Evolutionary conservation across 2,329 filamentous ascomycete genomes (phyloP).

Genomic region (Fusarium nurragi): DNA sequence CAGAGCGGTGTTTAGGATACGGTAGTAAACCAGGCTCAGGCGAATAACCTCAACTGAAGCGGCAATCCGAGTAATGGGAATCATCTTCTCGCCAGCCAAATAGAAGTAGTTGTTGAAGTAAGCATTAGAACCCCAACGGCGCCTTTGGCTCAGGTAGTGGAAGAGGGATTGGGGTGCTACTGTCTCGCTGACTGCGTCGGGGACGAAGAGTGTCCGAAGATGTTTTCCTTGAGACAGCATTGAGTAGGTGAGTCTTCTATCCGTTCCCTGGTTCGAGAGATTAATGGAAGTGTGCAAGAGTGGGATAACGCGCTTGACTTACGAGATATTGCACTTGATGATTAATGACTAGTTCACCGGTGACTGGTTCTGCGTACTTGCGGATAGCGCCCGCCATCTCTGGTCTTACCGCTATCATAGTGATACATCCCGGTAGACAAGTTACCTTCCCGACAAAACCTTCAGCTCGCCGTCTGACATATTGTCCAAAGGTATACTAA

Average conservation of each 20-base stretch:
- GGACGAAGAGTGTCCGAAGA: slow-evolving; percentile 46
- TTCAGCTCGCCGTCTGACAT: slow-evolving; percentile 35
- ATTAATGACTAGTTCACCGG: slow-evolving; percentile 28
- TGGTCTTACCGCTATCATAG: slow-evolving; percentile 35
- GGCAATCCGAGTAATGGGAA: slow-evolving; percentile 49
- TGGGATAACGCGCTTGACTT: neutral
- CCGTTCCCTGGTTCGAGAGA: slow-evolving; percentile 26
- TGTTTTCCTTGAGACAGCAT: slow-evolving; percentile 37
- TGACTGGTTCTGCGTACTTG: slow-evolving; percentile 36
- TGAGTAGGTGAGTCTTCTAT: slow-evolving; percentile 35
- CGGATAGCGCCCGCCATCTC: slow-evolving; percentile 38
- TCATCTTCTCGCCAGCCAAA: slow-evolving; percentile 49
- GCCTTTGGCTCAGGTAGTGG: slow-evolving; percentile 48
- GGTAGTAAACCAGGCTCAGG: slow-evolving; percentile 48
- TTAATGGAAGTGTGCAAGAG: neutral
- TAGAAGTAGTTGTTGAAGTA: slow-evolving; percentile 52
- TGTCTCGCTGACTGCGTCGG: slow-evolving; percentile 47
- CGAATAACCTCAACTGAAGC: slow-evolving; percentile 46
- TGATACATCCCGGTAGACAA: slow-evolving; percentile 37
- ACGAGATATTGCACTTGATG: slow-evolving; percentile 41
- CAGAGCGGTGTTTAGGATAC: slow-evolving; percentile 46
- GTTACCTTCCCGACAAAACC: slow-evolving; percentile 32
- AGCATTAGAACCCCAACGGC: slow-evolving; percentile 49
- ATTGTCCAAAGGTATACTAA: slow-evolving; percentile 37
- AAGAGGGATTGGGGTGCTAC: slow-evolving; percentile 48